A percentile compares a stretch with the other conserved stretches of the same genome.
Conservation (phyloP, 2,329 filamentous ascomycete genomes). For the Exophiala viscosa region DNA sequence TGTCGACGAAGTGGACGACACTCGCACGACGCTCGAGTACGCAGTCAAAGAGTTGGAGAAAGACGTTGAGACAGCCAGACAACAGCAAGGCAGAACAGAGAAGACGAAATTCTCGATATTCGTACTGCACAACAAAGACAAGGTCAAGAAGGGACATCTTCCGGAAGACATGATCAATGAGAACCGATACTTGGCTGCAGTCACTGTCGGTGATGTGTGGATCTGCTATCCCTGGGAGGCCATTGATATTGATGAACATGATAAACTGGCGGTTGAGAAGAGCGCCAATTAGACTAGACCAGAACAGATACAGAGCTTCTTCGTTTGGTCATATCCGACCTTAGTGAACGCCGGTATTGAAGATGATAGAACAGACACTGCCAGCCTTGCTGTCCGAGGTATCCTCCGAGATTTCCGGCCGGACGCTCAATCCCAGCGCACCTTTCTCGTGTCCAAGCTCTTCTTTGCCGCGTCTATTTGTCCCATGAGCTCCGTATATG, state of each 20-base stretch:
- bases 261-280: constrained; percentile 59
- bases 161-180: constrained; percentile 69
- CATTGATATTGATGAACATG: constrained; percentile 87
- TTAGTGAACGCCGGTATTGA: neutral
- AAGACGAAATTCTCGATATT: constrained; percentile 92
- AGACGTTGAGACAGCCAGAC: constrained; percentile 79
- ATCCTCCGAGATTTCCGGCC: neutral
- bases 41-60: constrained; percentile 90
- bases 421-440: constrained; percentile 40
- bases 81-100: constrained; percentile 63
- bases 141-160: constrained; percentile 84
- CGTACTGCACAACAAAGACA: constrained; percentile 98
- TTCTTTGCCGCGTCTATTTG: constrained; percentile 58
- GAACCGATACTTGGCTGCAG: constrained; percentile 74
- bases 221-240: constrained; percentile 99
- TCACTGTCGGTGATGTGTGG: constrained; percentile 91
- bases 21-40: constrained; percentile 88
- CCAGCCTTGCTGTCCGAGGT: neutral
- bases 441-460: constrained; percentile 40
- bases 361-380: neutral
- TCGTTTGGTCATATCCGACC: neutral
- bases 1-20: constrained; percentile 94
- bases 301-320: neutral
- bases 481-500: constrained; percentile 83
- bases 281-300: constrained; percentile 23